Conservation (phyloP, 208 protist genomes). For the Balamuthia mandrillaris region DNA sequence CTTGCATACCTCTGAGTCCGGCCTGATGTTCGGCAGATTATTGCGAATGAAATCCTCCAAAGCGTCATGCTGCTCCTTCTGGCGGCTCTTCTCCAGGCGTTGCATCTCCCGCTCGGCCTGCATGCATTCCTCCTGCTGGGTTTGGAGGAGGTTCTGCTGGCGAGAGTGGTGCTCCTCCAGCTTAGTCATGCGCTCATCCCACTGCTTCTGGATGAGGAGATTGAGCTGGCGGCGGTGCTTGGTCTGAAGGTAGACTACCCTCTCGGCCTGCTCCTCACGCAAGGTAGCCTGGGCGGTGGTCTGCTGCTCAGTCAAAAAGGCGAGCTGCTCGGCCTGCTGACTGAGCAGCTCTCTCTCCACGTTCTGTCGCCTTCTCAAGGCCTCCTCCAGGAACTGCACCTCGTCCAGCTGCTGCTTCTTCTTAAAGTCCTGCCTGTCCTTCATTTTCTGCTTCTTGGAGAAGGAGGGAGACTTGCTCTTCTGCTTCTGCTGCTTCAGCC, state of each 20-base stretch:
- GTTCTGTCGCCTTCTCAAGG: constrained; percentile 4
- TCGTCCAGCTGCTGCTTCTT: constrained; percentile 7
- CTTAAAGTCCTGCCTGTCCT: neutral
- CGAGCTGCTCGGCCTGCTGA: constrained; percentile 33
- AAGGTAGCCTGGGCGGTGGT: neutral
- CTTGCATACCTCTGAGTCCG: no score
- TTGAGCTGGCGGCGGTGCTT: neutral
- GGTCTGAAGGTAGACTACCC: neutral
- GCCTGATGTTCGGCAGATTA: no score
- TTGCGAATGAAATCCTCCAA: neutral
- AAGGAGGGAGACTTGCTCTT: neutral
- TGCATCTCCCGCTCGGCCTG: constrained; percentile 8
- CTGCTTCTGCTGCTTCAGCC: neutral
- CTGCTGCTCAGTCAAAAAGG: neutral
- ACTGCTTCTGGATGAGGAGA: neutral
- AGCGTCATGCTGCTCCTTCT: constrained; percentile 9
- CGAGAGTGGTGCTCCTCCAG: neutral
- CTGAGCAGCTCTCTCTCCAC: neutral
- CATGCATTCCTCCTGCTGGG: constrained; percentile 14
- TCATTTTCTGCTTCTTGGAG: neutral
- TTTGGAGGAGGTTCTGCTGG: neutral
- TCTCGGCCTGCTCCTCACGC: neutral
- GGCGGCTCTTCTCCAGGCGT: neutral
- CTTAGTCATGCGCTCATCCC: neutral
- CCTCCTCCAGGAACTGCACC: constrained; percentile 25